A percentile compares a stretch with the other conserved stretches of the same genome.
These are phyloP conservation scores for Penium margaritaceum DNA, from an alignment of 139 green algal genomes.

Conservation along the genomic window DNA sequence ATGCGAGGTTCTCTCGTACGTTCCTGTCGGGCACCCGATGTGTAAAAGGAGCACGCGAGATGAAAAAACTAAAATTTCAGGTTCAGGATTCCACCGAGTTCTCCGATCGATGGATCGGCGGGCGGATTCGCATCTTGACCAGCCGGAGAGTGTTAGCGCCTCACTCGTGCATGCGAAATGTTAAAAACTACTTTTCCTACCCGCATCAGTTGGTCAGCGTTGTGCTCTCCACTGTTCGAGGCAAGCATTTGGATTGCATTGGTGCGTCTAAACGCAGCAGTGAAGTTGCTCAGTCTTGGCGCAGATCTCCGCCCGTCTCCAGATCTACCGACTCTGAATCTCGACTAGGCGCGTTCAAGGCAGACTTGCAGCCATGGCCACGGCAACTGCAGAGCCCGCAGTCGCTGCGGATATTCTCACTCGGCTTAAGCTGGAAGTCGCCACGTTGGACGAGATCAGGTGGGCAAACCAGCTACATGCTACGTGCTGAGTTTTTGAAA, in stretches of 20 bases:
- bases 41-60: too few relatives aligned
- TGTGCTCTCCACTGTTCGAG: not conserved
- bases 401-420: not conserved
- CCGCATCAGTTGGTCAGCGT: not conserved
- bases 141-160: not conserved
- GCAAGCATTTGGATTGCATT: not conserved
- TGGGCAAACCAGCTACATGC: not conserved
- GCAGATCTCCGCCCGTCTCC: not conserved
- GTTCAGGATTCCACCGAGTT: too few relatives aligned
- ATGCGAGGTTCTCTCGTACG: too few relatives aligned
- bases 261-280: not conserved
- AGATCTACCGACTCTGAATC: not conserved
- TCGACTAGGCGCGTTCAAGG: not conserved
- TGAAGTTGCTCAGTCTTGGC: not conserved
- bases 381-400: not conserved
- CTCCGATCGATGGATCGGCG: too few relatives aligned
- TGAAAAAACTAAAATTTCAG: too few relatives aligned
- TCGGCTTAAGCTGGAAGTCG: slow-evolving; percentile 1
- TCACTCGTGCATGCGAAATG: not conserved
- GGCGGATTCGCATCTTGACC: not conserved
- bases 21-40: too few relatives aligned
- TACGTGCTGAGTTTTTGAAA: not conserved
- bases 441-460: slow-evolving; percentile 13
- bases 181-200: not conserved
- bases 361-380: slow-evolving; percentile 8